Evolutionary conservation across 495 filamentous ascomycete species (phyloP).

Genomic region (Penicillium simplicissimum): DNA sequence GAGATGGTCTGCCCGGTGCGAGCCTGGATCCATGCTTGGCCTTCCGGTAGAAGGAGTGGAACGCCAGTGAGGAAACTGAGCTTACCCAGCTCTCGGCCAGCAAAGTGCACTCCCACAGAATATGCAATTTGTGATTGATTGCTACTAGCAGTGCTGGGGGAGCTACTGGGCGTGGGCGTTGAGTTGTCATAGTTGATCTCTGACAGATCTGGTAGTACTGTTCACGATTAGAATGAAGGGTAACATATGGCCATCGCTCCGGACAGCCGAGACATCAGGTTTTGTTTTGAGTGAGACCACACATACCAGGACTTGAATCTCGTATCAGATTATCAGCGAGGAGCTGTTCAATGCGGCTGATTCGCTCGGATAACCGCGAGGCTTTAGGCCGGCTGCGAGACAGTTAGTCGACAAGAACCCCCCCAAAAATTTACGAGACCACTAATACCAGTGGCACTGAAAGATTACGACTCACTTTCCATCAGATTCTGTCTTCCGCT

Average conservation of each 20-base stretch:
- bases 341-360: conserved; percentile 44
- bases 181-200: conserved; percentile 6
- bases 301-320: conserved; percentile 26
- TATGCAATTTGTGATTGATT: conserved; percentile 27
- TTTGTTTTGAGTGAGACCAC: neutral
- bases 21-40: conserved; percentile 47
- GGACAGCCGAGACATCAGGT: neutral
- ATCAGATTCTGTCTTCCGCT: conserved; percentile 31
- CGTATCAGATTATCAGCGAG: conserved; percentile 33
- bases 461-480: conserved; percentile 20
- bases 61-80: conserved; percentile 49
- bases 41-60: conserved; percentile 47
- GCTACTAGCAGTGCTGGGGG: conserved; percentile 19
- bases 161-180: conserved; percentile 22
- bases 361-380: conserved; percentile 39
- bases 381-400: conserved; percentile 26
- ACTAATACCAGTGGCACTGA: neutral
- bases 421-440: neutral
- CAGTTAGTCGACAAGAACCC: neutral
- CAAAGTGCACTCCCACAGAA: conserved; percentile 49
- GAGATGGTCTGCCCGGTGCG: conserved; percentile 46
- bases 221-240: neutral
- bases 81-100: conserved; percentile 47
- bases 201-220: conserved; percentile 15
- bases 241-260: neutral